Evolutionary conservation across 192 early-diverging fungal genomes (phyloP), one percentile per base, ranked within the genome.

Genomic region (Coemansia guatemalensis): DNA sequence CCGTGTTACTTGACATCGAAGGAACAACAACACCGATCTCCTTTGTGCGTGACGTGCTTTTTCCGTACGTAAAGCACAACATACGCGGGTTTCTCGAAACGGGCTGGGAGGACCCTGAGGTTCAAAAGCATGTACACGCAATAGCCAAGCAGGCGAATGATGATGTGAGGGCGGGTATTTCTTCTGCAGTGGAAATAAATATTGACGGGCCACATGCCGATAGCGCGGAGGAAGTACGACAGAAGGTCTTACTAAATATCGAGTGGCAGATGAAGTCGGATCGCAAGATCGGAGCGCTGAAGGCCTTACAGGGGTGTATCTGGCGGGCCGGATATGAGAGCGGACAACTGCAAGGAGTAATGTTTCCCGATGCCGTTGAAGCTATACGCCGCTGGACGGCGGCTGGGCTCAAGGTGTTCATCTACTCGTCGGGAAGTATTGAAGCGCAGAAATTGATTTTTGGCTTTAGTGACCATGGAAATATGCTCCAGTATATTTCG

Each of bases 401-500:
- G 18, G 58, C 65, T 5, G 85, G 82, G 23, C 81, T 84, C 47
- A 82, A 81, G 62, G 83, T 98, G 47, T 97, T 89, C 68, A 97
- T 99, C 32, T 99, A 98, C 84, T 97, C 95, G 25, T 97, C 95
- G 62, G 97, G 97, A 9, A 95, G 93, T 51, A 85, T 99, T 5
- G 76, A 83, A 33, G 97, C 95, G 0, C 97, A 99, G 62, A 98
- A 98, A 76, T 82, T 97, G 11, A 73, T 99, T 8, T 97, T 99
- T 79, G 87, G 88, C 14, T 87, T 85, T 66, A 89, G 89, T 3
- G 85, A 89, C 35, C 85, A 92, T 48, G 95, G 94, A 14, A 82
- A 96, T 56, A 55, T 98, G 48, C 76, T 86, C 23, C 67, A 20
- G 79, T 88, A 85, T 67, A 87, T 99, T 65, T 72, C 74, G 39